Percentiles rank a stretch among this genome's conserved stretches.
Conservation (phyloP, 441 rosid genomes). For the Erodium moschatum region DNA sequence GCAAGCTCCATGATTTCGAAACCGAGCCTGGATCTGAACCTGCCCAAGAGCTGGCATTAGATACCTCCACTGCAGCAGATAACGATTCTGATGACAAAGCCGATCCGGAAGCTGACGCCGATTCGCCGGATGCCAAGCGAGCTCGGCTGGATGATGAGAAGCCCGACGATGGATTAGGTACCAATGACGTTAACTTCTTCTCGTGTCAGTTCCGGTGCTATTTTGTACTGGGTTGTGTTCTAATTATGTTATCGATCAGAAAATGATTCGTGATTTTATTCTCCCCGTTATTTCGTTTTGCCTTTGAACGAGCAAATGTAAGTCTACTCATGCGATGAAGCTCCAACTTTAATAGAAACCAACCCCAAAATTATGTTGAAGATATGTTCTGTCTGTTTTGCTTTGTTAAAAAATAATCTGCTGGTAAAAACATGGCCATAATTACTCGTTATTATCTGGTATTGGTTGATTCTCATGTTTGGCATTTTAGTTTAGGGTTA, state of each 20-base stretch:
- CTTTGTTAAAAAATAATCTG: too few species aligned
- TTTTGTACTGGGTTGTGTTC: not conserved
- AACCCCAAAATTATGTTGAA: too few species aligned
- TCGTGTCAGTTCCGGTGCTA: not conserved
- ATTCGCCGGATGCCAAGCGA: constrained; percentile 50
- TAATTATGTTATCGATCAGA: too few species aligned
- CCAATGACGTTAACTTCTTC: not conserved
- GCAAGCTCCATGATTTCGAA: constrained; percentile 59
- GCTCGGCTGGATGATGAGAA: constrained; percentile 38
- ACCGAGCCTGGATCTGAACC: constrained; percentile 21
- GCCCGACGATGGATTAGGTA: constrained; percentile 38
- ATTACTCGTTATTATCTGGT: not conserved
- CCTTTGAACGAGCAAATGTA: too few species aligned
- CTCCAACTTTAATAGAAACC: too few species aligned
- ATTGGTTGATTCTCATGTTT: not conserved
- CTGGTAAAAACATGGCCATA: too few species aligned
- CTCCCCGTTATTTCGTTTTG: too few species aligned
- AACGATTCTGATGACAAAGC: constrained; percentile 22
- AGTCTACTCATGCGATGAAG: too few species aligned
- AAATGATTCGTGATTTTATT: too few species aligned
- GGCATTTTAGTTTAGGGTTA: not conserved
- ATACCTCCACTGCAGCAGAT: not conserved
- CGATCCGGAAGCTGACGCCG: constrained; percentile 24
- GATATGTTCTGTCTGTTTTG: too few species aligned
- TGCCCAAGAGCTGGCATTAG: constrained; percentile 10